phyloP scores from a whole-genome alignment of 23 red algal genomes.

The Gracilariopsis chorda region DNA sequence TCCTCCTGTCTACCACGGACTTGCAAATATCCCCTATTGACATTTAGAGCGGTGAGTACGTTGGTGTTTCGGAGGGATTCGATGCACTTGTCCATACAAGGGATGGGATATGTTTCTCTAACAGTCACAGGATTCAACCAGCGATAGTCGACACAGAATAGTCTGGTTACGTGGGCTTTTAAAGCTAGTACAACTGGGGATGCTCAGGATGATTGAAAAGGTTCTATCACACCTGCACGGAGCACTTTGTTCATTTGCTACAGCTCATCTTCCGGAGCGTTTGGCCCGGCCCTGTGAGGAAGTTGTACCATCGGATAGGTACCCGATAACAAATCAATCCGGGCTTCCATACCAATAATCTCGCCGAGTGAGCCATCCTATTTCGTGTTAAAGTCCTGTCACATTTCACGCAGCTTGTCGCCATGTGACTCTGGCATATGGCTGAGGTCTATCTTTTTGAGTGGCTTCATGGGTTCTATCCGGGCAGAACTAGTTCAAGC shows the following conservation, averaged over 20 bases:
- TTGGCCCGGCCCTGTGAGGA: slow-evolving; percentile 11
- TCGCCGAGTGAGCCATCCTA: slow-evolving; percentile 5
- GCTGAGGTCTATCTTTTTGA: not conserved
- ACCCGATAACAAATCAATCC: not conserved
- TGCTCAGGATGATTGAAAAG: not conserved
- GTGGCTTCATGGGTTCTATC: not conserved
- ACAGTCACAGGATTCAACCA: not conserved
- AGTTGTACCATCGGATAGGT: not conserved
- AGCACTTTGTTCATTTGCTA: slow-evolving; percentile 3
- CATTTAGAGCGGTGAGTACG: slow-evolving; percentile 3
- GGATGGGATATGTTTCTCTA: not conserved
- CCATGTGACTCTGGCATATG: not conserved
- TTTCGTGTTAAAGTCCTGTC: not conserved
- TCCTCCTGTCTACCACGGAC: not conserved
- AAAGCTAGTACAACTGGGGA: slow-evolving; percentile 16
- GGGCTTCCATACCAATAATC: not conserved
- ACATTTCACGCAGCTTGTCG: not conserved
- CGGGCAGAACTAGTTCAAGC: not conserved
- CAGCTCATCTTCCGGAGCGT: slow-evolving; percentile 5
- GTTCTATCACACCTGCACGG: slow-evolving; percentile 6
- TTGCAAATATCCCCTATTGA: slow-evolving; percentile 36
- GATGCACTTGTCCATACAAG: slow-evolving; percentile 48
- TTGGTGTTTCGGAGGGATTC: slow-evolving; percentile 21
- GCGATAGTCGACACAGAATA: slow-evolving; percentile 16
- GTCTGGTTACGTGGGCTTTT: not conserved